Base-by-base conservation (phyloP, 257 asterid genomes). In the Penstemon eatonii region DNA sequence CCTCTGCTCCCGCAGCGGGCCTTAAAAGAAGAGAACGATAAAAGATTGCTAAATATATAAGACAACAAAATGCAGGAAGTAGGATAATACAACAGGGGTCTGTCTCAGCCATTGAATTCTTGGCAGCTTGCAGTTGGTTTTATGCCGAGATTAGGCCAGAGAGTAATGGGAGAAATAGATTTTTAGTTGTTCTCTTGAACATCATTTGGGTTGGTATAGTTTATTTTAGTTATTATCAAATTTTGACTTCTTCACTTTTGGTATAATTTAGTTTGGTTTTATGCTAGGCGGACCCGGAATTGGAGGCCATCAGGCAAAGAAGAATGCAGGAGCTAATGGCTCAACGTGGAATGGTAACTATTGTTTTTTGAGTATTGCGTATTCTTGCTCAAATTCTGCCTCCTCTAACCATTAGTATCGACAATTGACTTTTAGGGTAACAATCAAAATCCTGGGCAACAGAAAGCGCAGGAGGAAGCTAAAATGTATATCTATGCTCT, bases 241-340 rank as follows among this genome's bases (percentile, higher is more conserved):
- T 7, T 52, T 37, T 57, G 67, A 40, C 12, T 44, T 33, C 15
- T 6, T 10, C 3, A 9, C 10, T 58, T 63, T 63, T 38, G 63
- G 66, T 8, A 8, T 41, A 33, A 43, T 65, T 10, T 66, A 46
- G 46, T 69, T 53, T 54, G 54, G 12, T 53, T 76, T 41, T 73
- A 8, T 75, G 47, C 4, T 75, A 94, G 99, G 97, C 94, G 47
- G 99, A 94, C 67, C 96, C 97, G 0, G 99, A 94, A 70, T 80
- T 94, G 85, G 96, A 94, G 79, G 99, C 99, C 40, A 91, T 94
- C 76, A 81, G 99, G 78, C 96, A 91, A 81, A 90, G 96, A 82
- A 83, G 99, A 80, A 86, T 94, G 96, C 96, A 94, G 82, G 99
- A 94, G 86, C 95, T 94, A 65, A 90, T 94, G 97, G 95, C 87